phyloP scores from a whole-genome alignment of 345 rosid species.

The Murraya koenigii region DNA sequence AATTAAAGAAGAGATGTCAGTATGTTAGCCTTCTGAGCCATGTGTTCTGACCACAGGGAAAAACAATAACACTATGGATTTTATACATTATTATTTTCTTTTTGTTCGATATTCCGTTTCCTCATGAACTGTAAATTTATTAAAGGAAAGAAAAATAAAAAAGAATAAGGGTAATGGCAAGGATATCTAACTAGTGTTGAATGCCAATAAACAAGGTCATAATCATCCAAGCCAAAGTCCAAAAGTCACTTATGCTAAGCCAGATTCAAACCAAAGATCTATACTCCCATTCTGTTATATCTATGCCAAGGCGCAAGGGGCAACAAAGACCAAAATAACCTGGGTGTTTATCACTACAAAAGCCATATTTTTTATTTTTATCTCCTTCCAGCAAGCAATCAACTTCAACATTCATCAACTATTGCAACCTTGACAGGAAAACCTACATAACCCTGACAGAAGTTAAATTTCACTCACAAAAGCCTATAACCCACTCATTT shows the following conservation, averaged over 20 bases:
- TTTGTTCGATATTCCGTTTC: neutral
- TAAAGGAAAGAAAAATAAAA: neutral
- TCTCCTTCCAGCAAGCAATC: neutral
- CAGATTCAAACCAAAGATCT: neutral
- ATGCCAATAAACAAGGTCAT: neutral
- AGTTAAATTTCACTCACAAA: too few relatives aligned
- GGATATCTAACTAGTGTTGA: neutral
- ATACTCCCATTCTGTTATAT: neutral
- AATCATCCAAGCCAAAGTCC: neutral
- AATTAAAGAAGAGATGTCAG: too few relatives aligned
- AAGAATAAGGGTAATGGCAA: neutral
- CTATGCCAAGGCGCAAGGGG: neutral
- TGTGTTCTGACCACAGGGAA: too few relatives aligned
- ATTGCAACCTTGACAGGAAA: neutral
- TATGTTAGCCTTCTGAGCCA: too few relatives aligned
- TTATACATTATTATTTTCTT: neutral
- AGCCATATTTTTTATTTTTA: neutral
- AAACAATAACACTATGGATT: too few relatives aligned
- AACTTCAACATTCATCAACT: neutral
- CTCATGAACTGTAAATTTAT: neutral
- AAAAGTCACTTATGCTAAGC: neutral
- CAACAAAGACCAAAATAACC: neutral
- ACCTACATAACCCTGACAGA: neutral
- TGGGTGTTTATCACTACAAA: neutral
- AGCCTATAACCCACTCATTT: neutral